phyloP scores from a whole-genome alignment of 129 eudicot genomes.

The Dittrichia graveolens region DNA sequence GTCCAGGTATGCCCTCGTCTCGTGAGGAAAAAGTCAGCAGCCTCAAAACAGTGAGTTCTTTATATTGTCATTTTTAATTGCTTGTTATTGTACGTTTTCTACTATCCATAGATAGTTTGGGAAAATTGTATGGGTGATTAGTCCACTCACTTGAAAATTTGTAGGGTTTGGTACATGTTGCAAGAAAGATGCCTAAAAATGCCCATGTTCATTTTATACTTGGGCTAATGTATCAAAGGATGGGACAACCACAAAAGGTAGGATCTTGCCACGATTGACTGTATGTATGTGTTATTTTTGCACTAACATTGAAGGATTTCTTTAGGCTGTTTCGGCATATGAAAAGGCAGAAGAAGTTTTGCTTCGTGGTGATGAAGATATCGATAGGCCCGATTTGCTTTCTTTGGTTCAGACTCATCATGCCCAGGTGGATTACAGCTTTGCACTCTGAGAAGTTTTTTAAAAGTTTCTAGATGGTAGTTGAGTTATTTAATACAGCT shows the following conservation, averaged over 20 bases:
- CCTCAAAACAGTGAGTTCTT: constrained; percentile 83
- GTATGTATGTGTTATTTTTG: constrained; percentile 3
- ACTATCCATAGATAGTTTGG: neutral
- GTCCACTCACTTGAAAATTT: constrained; percentile 18
- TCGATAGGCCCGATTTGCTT: constrained; percentile 90
- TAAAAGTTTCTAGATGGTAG: too few species aligned
- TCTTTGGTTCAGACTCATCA: constrained; percentile 93
- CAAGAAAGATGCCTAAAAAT: constrained; percentile 92
- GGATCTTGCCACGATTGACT: neutral
- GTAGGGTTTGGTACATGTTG: constrained; percentile 89
- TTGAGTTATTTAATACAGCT: neutral
- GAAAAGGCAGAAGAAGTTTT: constrained; percentile 98
- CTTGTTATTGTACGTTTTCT: neutral
- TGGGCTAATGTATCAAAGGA: constrained; percentile 91
- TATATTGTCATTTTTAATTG: neutral
- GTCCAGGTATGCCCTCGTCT: constrained; percentile 69
- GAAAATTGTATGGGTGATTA: constrained; percentile 6
- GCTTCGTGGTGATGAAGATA: constrained; percentile 86
- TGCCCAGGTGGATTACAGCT: constrained; percentile 64
- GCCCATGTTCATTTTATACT: constrained; percentile 93
- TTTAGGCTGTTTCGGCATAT: constrained; percentile 71
- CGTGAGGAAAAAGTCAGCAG: constrained; percentile 99
- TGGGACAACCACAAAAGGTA: constrained; percentile 99
- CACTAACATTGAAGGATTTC: constrained; percentile 18
- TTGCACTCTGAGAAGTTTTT: neutral